phyloP scores from a whole-genome alignment of 2,329 filamentous ascomycete genomes.

The Microsporum ferrugineum region DNA sequence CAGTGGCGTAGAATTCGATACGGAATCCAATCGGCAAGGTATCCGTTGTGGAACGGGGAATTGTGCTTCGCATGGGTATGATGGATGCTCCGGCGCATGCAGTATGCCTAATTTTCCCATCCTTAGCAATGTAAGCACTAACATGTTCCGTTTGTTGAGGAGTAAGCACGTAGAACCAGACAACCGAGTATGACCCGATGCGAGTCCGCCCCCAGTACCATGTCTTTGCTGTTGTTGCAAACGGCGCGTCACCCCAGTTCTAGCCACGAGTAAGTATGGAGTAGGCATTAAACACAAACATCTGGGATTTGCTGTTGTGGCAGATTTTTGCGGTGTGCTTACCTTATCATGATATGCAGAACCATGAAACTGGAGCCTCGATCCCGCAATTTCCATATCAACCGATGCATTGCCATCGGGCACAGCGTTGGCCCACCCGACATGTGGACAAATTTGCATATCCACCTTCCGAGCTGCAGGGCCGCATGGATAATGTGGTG shows the following conservation, averaged over 20 bases:
- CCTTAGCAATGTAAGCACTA: neutral
- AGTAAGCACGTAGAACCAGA: slow-evolving; percentile 33
- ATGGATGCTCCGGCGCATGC: neutral
- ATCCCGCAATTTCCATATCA: slow-evolving; percentile 23
- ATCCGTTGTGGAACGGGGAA: neutral
- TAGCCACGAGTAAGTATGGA: slow-evolving; percentile 11
- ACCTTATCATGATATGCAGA: slow-evolving; percentile 39
- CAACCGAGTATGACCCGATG: slow-evolving; percentile 33
- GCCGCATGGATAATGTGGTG: slow-evolving; percentile 7
- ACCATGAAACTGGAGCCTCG: slow-evolving; percentile 26
- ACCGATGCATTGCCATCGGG: slow-evolving; percentile 26
- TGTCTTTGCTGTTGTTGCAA: slow-evolving; percentile 22
- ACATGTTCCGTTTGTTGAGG: neutral
- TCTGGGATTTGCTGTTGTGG: neutral
- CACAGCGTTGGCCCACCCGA: slow-evolving; percentile 32
- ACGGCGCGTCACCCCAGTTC: slow-evolving; percentile 36
- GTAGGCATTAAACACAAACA: neutral
- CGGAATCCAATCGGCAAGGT: neutral
- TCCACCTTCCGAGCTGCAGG: neutral
- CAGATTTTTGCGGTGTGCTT: neutral
- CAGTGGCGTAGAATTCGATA: neutral
- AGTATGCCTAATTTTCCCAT: neutral
- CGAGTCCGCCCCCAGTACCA: slow-evolving; percentile 39
- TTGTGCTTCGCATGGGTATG: neutral
- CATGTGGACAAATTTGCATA: slow-evolving; percentile 22